Percentiles rank a stretch among this genome's conserved stretches.
Conservation (phyloP, 306 rosid species). For the Vigna nakashimae region DNA sequence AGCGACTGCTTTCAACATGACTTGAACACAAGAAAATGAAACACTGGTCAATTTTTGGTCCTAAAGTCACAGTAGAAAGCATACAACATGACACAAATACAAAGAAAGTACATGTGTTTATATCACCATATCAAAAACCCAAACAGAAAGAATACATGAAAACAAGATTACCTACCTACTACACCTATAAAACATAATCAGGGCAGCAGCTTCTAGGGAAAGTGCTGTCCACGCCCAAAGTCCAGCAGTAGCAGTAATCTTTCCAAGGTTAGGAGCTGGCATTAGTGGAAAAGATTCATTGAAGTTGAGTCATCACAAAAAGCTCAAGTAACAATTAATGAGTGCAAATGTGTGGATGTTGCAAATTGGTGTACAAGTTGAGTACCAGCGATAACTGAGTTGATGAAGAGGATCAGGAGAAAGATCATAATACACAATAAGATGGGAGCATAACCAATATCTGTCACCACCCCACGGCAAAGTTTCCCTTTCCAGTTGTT, state of each 20-base stretch:
- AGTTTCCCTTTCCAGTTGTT: slow-evolving; percentile 63
- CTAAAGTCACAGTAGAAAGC: neutral
- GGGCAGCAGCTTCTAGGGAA: slow-evolving; percentile 61
- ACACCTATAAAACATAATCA: slow-evolving; percentile 85
- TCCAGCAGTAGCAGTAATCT: slow-evolving; percentile 87
- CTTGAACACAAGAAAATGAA: neutral
- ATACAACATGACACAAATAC: slow-evolving; percentile 18
- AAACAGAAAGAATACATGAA: slow-evolving; percentile 37
- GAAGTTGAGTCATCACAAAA: slow-evolving; percentile 42
- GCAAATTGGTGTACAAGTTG: slow-evolving; percentile 34
- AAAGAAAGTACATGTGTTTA: slow-evolving; percentile 19
- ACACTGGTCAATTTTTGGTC: slow-evolving; percentile 29
- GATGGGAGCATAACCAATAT: slow-evolving; percentile 83
- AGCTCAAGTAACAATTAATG: neutral
- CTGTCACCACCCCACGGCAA: slow-evolving; percentile 56
- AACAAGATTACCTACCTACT: slow-evolving; percentile 87
- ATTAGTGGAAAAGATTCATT: slow-evolving; percentile 49
- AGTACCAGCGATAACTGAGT: slow-evolving; percentile 83
- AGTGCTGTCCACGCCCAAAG: slow-evolving; percentile 89
- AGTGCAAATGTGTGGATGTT: slow-evolving; percentile 2
- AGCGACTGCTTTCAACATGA: neutral
- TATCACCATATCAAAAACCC: slow-evolving; percentile 19
- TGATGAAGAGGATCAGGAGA: slow-evolving; percentile 68
- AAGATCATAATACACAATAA: slow-evolving; percentile 63
- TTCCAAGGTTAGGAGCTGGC: slow-evolving; percentile 77